phyloP scores from a whole-genome alignment of 2,329 filamentous ascomycete genomes.

The Rhinocladiella similis region DNA sequence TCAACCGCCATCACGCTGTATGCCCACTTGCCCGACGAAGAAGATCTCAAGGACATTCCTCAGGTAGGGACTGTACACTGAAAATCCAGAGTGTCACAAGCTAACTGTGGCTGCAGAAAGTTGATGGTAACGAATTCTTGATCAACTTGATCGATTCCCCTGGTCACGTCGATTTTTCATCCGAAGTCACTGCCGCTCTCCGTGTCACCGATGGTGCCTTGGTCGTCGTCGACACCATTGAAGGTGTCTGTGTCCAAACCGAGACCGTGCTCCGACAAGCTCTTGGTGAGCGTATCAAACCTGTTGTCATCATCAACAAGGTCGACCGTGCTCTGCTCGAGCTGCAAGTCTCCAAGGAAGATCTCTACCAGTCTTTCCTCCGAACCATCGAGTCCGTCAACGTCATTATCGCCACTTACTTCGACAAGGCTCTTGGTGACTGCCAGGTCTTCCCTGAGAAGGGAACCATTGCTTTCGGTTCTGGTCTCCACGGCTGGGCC shows the following conservation, averaged over 20 bases:
- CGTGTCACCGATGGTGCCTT: constrained; percentile 99
- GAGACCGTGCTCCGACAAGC: constrained; percentile 99
- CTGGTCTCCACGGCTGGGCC: constrained; percentile 99
- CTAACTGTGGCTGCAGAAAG: constrained; percentile 57
- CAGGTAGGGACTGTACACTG: constrained; percentile 40
- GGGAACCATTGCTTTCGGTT: constrained; percentile 98
- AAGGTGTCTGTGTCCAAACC: constrained; percentile 99
- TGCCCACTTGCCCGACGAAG: constrained; percentile 74
- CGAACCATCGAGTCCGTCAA: constrained; percentile 99
- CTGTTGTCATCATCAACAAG: constrained; percentile 99
- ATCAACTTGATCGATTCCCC: constrained; percentile 99
- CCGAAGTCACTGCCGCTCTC: constrained; percentile 97
- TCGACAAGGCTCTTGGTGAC: constrained; percentile 94
- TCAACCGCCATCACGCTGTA: constrained; percentile 99
- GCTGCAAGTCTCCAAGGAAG: constrained; percentile 97
- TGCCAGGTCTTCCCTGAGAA: constrained; percentile 98
- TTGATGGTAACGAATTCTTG: constrained; percentile 93
- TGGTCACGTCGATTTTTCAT: constrained; percentile 99
- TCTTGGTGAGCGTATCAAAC: constrained; percentile 99
- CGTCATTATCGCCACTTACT: constrained; percentile 99
- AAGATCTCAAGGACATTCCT: constrained; percentile 93
- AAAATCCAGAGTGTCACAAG: not conserved
- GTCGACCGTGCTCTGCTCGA: constrained; percentile 99
- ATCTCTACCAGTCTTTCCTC: constrained; percentile 99
- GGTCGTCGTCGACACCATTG: constrained; percentile 98